A percentile compares a stretch with the other conserved stretches of the same genome.
Evolutionary conservation across 2,329 filamentous ascomycete genomes (phyloP).

Genomic region (Paecilomyces formosus): DNA sequence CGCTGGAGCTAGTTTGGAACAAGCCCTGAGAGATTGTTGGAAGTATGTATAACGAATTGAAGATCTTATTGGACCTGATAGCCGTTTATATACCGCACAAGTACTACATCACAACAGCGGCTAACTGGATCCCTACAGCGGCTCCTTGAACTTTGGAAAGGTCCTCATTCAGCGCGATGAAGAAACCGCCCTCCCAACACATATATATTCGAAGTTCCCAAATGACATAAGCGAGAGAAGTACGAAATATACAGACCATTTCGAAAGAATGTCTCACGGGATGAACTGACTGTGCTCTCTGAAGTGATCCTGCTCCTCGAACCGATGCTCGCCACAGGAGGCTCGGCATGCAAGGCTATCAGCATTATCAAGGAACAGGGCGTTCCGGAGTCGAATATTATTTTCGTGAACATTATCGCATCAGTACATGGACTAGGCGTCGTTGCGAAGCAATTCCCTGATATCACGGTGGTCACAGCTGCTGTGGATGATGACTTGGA

Average conservation of each 20-base stretch:
- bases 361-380: slow-evolving; percentile 7
- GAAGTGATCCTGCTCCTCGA: slow-evolving; percentile 12
- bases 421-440: slow-evolving; percentile 15
- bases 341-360: slow-evolving; percentile 10
- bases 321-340: slow-evolving; percentile 13
- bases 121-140: slow-evolving; percentile 6
- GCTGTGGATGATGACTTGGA: slow-evolving; percentile 11
- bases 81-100: background rate
- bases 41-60: slow-evolving; percentile 9
- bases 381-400: slow-evolving; percentile 16
- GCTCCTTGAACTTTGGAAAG: slow-evolving; percentile 23
- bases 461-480: slow-evolving; percentile 14
- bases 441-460: slow-evolving; percentile 13
- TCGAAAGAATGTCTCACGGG: background rate
- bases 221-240: slow-evolving; percentile 10
- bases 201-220: slow-evolving; percentile 25
- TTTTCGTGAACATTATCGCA: slow-evolving; percentile 22
- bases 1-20: slow-evolving; percentile 25
- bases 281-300: slow-evolving; percentile 1
- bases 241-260: slow-evolving; percentile 7
- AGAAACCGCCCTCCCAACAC: slow-evolving; percentile 16
- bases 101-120: background rate
- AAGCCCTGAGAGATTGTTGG: slow-evolving; percentile 18
- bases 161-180: slow-evolving; percentile 28
- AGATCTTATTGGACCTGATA: background rate